Evolutionary conservation across 2,329 filamentous ascomycete species (phyloP), one percentile per base, ranked within the genome.

Genomic region (Aspergillus fructus): DNA sequence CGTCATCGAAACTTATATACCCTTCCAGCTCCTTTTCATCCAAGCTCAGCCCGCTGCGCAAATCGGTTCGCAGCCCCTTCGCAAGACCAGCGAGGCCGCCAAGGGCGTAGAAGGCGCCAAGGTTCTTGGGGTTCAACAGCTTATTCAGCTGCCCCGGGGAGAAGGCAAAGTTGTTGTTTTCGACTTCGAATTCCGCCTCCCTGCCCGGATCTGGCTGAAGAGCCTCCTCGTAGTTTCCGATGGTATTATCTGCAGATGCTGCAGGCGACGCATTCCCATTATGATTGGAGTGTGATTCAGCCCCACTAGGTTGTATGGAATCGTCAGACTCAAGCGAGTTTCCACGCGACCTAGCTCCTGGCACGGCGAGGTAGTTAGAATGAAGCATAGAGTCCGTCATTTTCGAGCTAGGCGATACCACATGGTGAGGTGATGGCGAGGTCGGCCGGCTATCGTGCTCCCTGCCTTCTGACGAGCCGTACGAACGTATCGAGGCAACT

Each of bases 101-200:
- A 2, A 94, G 74, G 5, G 89, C 89, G 64, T 89, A 85, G 60
- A 93, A 91, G 4, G 89, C 90, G 24, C 84, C 79, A 59, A 90
- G 78, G 65, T 83, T 92, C 75, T 94, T 94, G 0, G 90, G 90
- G 62, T 93, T 93, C 51, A 92, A 79, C 6, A 94, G 76, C 75
- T 93, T 93, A 61, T 85, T 86, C 65, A 91, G 76, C 64, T 90
- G 89, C 23, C 89, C 90, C 11, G 87, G 87, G 0, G 86, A 83
- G 66, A 87, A 91, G 8, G 88, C 89, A 65, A 92, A 91, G 45
- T 81, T 85, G 71, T 89, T 91, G 65, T 88, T 78, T 47, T 85
- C 79, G 15, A 87, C 82, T 43, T 83, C 68, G 65, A 90, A 93
- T 61, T 90, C 86, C 17, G 78, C 81, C 72, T 92, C 89, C 1